Evolutionary conservation across 129 eudicot species (phyloP).

Genomic region (Dittrichia graveolens): DNA sequence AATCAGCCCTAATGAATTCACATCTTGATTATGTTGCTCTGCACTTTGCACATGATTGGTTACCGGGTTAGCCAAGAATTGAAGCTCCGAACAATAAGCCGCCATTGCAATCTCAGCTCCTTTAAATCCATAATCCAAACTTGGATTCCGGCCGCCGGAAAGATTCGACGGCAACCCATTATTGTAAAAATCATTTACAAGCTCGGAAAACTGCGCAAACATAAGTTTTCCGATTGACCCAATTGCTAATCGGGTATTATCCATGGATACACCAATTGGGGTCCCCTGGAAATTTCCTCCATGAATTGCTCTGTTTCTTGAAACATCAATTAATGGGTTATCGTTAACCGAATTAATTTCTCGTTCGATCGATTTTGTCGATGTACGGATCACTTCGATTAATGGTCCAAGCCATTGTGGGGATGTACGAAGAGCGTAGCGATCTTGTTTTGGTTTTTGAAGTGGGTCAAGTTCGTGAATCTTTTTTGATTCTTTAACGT

Average conservation of each 20-base stretch:
- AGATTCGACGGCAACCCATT: constrained; percentile 71
- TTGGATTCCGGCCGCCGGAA: constrained; percentile 66
- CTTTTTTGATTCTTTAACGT: constrained; percentile 57
- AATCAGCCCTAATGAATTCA: constrained; percentile 66
- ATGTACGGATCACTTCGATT: constrained; percentile 64
- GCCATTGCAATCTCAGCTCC: constrained; percentile 84
- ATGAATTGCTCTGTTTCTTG: constrained; percentile 67
- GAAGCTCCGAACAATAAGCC: constrained; percentile 69
- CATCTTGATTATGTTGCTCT: constrained; percentile 74
- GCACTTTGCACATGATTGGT: constrained; percentile 76
- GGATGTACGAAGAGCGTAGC: constrained; percentile 72
- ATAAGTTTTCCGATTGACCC: constrained; percentile 66
- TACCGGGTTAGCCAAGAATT: constrained; percentile 65
- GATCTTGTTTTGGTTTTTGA: constrained; percentile 74
- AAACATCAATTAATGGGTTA: constrained; percentile 67
- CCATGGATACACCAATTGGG: constrained; percentile 80
- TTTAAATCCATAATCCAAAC: constrained; percentile 73
- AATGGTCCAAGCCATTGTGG: constrained; percentile 80
- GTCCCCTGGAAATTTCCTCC: constrained; percentile 82
- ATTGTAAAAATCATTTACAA: constrained; percentile 68
- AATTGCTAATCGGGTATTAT: constrained; percentile 58
- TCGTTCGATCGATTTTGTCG: constrained; percentile 62
- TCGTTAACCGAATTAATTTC: constrained; percentile 74
- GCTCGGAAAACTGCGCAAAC: constrained; percentile 68
- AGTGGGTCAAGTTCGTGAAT: constrained; percentile 63